Percentiles rank a stretch among this genome's conserved stretches.
Conservation (phyloP, 495 filamentous ascomycete genomes). For the Parmelia sp. region DNA sequence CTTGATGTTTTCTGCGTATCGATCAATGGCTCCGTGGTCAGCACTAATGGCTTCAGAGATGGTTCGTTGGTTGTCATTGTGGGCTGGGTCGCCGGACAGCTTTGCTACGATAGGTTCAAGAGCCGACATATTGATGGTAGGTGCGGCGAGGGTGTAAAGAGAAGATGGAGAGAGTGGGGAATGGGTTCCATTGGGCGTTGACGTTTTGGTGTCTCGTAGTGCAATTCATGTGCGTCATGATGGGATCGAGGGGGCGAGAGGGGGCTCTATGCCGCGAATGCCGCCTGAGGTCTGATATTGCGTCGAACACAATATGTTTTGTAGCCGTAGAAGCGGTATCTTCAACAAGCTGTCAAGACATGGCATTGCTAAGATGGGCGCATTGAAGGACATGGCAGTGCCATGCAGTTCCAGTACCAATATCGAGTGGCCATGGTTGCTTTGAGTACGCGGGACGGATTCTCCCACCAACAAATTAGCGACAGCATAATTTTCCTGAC, state of each 20-base stretch:
- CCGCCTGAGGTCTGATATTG: neutral
- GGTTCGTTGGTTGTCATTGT: conserved; percentile 20
- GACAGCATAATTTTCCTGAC: neutral
- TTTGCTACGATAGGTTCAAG: neutral
- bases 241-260: neutral
- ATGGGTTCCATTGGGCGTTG: neutral
- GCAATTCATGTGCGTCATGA: conserved; percentile 6
- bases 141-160: neutral
- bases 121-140: conserved; percentile 6
- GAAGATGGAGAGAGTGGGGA: neutral
- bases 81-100: neutral
- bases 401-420: neutral
- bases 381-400: neutral
- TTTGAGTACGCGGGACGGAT: no score
- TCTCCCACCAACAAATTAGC: neutral
- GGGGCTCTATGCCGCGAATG: neutral
- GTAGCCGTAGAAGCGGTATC: neutral
- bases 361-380: neutral
- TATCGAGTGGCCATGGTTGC: no score
- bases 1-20: conserved; percentile 52
- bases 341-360: neutral
- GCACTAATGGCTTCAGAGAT: conserved; percentile 52
- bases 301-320: neutral
- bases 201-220: neutral
- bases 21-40: conserved; percentile 59